Conservation (phyloP, 179 eudicot species). For the Silene vulgaris region DNA sequence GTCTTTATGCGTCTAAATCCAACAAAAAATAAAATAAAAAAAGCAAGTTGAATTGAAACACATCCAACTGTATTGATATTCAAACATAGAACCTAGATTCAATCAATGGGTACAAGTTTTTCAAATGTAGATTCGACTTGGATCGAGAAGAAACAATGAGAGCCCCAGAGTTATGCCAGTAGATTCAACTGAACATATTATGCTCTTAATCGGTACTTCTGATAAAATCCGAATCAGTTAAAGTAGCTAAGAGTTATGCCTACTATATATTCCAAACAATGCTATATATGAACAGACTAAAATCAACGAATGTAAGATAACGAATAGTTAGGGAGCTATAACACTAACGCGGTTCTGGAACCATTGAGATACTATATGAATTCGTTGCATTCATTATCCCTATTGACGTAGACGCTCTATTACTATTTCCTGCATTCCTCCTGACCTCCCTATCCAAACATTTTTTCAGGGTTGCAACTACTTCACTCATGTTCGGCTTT, state of each 20-base stretch:
- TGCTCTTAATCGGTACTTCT: too few species aligned
- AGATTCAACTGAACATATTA: too few species aligned
- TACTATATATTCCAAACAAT: background rate
- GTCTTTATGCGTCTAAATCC: too few species aligned
- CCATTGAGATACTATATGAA: conserved; percentile 5
- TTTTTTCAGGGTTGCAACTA: background rate
- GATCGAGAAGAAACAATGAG: too few species aligned
- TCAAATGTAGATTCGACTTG: too few species aligned
- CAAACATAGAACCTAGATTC: too few species aligned
- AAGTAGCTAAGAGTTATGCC: too few species aligned
- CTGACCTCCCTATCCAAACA: conserved; percentile 6
- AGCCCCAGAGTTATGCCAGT: too few species aligned
- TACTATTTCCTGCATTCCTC: background rate
- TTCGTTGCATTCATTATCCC: background rate
- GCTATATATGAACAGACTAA: background rate
- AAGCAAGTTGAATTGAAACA: background rate
- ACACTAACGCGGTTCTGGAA: background rate
- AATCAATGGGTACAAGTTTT: too few species aligned
- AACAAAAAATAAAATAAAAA: too few species aligned
- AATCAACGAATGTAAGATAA: background rate
- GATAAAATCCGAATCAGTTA: too few species aligned
- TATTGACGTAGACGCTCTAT: background rate
- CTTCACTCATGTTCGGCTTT: conserved; percentile 13
- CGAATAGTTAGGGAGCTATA: background rate
- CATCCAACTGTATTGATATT: too few species aligned